Evolutionary conservation across 495 filamentous ascomycete species (phyloP).

Genomic region (Parathielavia hyrcaniae): DNA sequence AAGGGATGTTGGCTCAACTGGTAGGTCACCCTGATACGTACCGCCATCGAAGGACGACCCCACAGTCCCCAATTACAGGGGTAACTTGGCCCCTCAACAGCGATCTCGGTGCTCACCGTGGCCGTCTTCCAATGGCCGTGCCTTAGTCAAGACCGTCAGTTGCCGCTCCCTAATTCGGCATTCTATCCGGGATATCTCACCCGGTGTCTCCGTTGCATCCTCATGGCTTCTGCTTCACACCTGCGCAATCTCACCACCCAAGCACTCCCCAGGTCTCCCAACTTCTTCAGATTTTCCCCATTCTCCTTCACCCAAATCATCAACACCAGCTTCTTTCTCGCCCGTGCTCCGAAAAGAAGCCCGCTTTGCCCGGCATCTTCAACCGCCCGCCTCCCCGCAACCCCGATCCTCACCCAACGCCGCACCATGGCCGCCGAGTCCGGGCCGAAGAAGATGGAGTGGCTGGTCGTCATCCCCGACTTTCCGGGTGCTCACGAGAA

Average conservation of each 20-base stretch:
- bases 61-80: constrained; percentile 9
- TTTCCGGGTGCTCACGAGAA: constrained; percentile 57
- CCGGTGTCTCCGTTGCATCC: not conserved
- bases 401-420: not conserved
- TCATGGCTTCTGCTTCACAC: constrained; percentile 14
- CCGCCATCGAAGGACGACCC: not conserved
- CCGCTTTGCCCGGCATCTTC: not conserved
- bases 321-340: not conserved
- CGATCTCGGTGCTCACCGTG: constrained; percentile 3
- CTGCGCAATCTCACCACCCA: constrained; percentile 1
- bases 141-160: constrained; percentile 4
- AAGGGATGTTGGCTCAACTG: too few relatives aligned
- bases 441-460: constrained; percentile 58
- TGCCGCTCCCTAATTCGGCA: constrained; percentile 12
- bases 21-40: not conserved
- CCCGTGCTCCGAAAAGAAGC: not conserved
- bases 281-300: not conserved
- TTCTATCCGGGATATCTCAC: not conserved
- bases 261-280: not conserved
- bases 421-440: constrained; percentile 41
- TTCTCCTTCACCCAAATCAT: not conserved
- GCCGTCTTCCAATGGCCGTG: not conserved
- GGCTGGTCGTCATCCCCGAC: constrained; percentile 81
- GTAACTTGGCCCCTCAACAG: not conserved
- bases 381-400: not conserved